phyloP scores from a whole-genome alignment of 2,329 filamentous ascomycete genomes.

The Hypomyces perniciosus region DNA sequence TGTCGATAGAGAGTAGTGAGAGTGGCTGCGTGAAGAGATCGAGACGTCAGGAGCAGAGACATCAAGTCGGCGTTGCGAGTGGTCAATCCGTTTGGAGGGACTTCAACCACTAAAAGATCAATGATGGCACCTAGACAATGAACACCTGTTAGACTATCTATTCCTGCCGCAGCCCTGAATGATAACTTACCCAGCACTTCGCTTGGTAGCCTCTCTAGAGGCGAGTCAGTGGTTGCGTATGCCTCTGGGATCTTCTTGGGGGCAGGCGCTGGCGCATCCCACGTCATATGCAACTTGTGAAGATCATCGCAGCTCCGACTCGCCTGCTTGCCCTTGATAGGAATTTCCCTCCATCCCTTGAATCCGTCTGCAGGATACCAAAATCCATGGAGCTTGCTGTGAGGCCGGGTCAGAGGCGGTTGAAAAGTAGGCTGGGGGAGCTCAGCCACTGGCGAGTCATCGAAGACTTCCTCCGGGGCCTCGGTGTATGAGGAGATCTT shows the following conservation, averaged over 20 bases:
- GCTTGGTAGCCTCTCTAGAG: slow-evolving; percentile 61
- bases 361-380: slow-evolving; percentile 55
- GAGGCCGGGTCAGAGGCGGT: slow-evolving; percentile 48
- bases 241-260: slow-evolving; percentile 24
- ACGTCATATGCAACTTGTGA: slow-evolving; percentile 48
- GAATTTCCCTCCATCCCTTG: slow-evolving; percentile 58
- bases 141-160: not conserved
- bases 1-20: slow-evolving; percentile 70
- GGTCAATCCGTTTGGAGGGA: slow-evolving; percentile 65
- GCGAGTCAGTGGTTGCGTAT: slow-evolving; percentile 42
- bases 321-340: slow-evolving; percentile 50
- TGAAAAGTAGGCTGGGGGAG: slow-evolving; percentile 42
- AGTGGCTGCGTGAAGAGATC: slow-evolving; percentile 65
- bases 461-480: slow-evolving; percentile 46
- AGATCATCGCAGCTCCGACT: slow-evolving; percentile 58
- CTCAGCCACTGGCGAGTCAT: slow-evolving; percentile 39
- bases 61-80: slow-evolving; percentile 74
- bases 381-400: slow-evolving; percentile 51
- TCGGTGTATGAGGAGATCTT: slow-evolving; percentile 55
- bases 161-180: not conserved
- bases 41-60: slow-evolving; percentile 70
- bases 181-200: slow-evolving; percentile 61
- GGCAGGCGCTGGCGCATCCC: slow-evolving; percentile 38
- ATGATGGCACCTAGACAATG: slow-evolving; percentile 59
- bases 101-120: slow-evolving; percentile 65